Evolutionary conservation across 176 grass and related monocot genomes (phyloP).

Genomic region (Oryza glumipatula): DNA sequence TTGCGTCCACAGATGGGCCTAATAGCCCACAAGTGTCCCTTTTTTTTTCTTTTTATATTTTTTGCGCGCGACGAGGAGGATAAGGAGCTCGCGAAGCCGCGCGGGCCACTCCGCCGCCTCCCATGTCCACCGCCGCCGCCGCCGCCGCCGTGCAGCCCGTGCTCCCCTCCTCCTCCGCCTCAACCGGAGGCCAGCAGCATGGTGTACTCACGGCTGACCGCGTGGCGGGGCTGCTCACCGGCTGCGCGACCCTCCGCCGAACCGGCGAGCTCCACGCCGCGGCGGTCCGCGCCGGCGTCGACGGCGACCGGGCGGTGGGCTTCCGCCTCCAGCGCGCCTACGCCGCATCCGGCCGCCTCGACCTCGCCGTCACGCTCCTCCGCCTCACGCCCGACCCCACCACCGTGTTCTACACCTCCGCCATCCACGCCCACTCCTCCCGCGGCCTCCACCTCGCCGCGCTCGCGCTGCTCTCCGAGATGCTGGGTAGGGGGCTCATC

Average conservation of each 20-base stretch:
- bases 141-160: not conserved
- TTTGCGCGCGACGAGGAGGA: conserved; percentile 12
- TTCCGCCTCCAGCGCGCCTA: conserved; percentile 85
- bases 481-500: conserved; percentile 57
- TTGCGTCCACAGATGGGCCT: too few relatives aligned
- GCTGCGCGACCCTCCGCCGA: conserved; percentile 48
- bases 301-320: conserved; percentile 55
- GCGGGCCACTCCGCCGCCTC: not conserved
- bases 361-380: conserved; percentile 63
- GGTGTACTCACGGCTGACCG: conserved; percentile 39
- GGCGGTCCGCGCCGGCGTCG: conserved; percentile 52
- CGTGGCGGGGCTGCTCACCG: conserved; percentile 54
- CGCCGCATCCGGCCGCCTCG: conserved; percentile 57
- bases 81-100: conserved; percentile 29
- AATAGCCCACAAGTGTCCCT: too few relatives aligned
- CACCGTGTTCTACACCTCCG: conserved; percentile 75
- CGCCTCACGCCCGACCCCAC: conserved; percentile 54
- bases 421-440: conserved; percentile 76
- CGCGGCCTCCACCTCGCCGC: conserved; percentile 56
- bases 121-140: conserved; percentile 26
- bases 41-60: too few relatives aligned
- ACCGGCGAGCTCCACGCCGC: conserved; percentile 72
- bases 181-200: not conserved
- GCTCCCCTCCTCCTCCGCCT: conserved; percentile 9
- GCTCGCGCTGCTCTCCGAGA: conserved; percentile 75